Base-by-base conservation (phyloP, 2,329 filamentous ascomycete species). In the Trichoderma simmonsii region DNA sequence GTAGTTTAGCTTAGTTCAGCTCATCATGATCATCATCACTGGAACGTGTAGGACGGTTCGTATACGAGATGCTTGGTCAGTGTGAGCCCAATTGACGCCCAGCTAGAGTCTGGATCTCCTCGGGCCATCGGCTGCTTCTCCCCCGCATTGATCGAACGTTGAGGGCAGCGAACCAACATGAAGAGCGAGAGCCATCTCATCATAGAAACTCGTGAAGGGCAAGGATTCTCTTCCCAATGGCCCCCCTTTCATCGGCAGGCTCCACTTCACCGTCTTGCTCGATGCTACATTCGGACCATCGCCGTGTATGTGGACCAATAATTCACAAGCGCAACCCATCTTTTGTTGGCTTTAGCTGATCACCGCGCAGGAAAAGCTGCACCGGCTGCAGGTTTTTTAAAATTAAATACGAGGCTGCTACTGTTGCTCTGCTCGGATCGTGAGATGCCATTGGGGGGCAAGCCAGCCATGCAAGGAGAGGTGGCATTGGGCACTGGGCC, bases 221-320 rank as follows among this genome's bases (percentile, higher is more conserved):
- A 66, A 64, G 69, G 69, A 60, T 66, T 66, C 69, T n/a, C 54
- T 60, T 36, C 56, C 39, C 56, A 30, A 36, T 36, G 56, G 28
- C 69, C 61, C 36, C 61, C 48, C 63, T 34, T 43, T 43, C 24
- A 21, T 24, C 36, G 15, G 21, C n/a, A 24, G 48, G 21, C 60
- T 64, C 68, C 60, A 71, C 61, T n/a, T 57, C 68, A 71, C 68
- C 68, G 61, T 28, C 54, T 5, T 48, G 48, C 48, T 62, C 12
- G 59, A 61, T 70, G 60, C 70, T 71, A 8, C 43, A 62, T 71
- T 62, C 63, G 70, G 70, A 62, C 63, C 62, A 68, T 67, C 62
- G 70, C 70, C 70, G 70, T 56, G n/a, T n/a, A 34, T n/a, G 56
- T 56, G 56, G 43, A 18, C 70, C 70, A 71, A 71, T 71, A 59